Base-by-base conservation (phyloP, 371 early-diverging fungal species). In the Phascolomyces articulosus region DNA sequence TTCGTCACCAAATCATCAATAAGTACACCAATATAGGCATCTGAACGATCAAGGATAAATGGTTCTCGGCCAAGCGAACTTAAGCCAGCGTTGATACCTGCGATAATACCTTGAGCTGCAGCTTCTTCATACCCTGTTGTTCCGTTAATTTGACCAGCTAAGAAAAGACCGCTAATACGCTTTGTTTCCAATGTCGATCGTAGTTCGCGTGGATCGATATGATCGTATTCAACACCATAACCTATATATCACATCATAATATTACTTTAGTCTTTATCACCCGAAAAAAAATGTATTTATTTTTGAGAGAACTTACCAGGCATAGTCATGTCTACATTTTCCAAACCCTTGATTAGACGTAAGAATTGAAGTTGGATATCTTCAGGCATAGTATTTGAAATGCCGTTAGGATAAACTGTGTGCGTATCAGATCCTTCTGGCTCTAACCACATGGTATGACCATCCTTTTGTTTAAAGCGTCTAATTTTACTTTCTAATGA, bases 121-220 rank as follows among this genome's bases (percentile, higher is more conserved):
- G 95, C 95, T 68, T 94, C 94, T 59, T 94, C 95, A 66, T 94
- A 94, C 0, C 95, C 95, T 0, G 95, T 94, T 3, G 95, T 93
- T 15, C 95, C 95, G 64, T 94, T 94, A 62, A 94, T 94, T 73
- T 94, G 95, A 2, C 95, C 95, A 4, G 94, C 94, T 69, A 94
- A 75, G 66, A 85, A 94, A 31, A 94, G 71, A 6, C 95, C 95
- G 16, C 70, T 71, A 9, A 94, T 87, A 7, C 92, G 89, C 65
- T 90, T 89, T 0, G 93, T 93, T 79, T 93, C 93, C 31, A 94
- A 70, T 3, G 89, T 92, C 2, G 88, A 89, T 61, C 83, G 78
- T 27, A 94, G 74, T 68, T 94, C 93, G 29, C 92, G 87, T 18
- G 95, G 94, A 69, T 94, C 94, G 15, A 94, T 80, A 64, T 94